Evolutionary conservation across 2,329 filamentous ascomycete species (phyloP), one percentile per base, ranked within the genome.

Genomic region (Trichoderma breve): DNA sequence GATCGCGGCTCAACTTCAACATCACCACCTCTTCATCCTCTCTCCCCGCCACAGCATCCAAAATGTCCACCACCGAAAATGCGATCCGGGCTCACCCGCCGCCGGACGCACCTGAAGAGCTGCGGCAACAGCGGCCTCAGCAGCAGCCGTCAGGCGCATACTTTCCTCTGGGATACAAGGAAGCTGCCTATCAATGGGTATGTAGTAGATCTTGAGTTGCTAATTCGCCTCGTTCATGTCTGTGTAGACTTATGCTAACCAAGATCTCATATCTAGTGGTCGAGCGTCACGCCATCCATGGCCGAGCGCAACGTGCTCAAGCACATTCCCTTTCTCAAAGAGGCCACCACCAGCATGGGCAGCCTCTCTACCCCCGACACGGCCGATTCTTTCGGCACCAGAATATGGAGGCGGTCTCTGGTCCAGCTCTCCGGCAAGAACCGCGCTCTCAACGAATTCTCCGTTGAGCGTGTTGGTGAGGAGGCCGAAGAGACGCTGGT

Each of bases 151-250:
- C 78, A 2, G 79, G 81, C 47, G 78, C 78, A 1, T 91, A 88
- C 81, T 98, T 99, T 76, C 95, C 96, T 2, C 83, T 98, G 26
- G 91, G 94, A 64, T 97, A 97, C 83, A 96, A 95, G 78, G 94
- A 97, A 72, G 95, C 93, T 18, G 93, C 94, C 74, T 91, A 88
- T 76, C 95, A 98, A 86, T 98, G 96, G 94, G 92, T 93, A 82
- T 74, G 90, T 86, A 15, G n/a, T 47, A 66, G 15, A 51, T 51
- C 9, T 53, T 53, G 21, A 1, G 1, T 53, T 53, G 55, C 18
- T 24, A 12, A 24, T 24, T 53, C 5, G 55, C 8, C 55, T 58
- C 6, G 3, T 58, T 32, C 53, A 14, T 57, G 24, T 57, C 43
- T 15, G 14, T 39, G 6, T 39, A 21, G n/a, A 51, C n/a, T 51